Evolutionary conservation across 129 eudicot genomes (phyloP).

Genomic region (Lactuca saligna): DNA sequence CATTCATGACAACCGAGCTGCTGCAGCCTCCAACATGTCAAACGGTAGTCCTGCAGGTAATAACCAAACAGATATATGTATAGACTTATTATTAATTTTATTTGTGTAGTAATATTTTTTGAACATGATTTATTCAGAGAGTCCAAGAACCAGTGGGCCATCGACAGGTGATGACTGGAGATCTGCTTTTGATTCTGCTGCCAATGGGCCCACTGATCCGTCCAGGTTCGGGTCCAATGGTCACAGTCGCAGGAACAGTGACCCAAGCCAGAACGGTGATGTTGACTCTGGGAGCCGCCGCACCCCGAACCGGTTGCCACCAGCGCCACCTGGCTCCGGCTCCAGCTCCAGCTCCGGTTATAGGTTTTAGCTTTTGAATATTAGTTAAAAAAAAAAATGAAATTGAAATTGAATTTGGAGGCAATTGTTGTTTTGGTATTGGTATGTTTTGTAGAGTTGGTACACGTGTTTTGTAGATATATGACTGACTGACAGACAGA

Average conservation of each 20-base stretch:
- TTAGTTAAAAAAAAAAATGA: slow-evolving; percentile 24
- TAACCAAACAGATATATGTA: background rate
- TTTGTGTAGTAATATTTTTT: no score
- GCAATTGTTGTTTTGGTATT: slow-evolving; percentile 41
- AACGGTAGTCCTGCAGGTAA: slow-evolving; percentile 73
- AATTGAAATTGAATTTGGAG: slow-evolving; percentile 30
- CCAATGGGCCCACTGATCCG: slow-evolving; percentile 68
- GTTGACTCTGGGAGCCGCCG: slow-evolving; percentile 66
- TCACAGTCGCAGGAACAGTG: slow-evolving; percentile 81
- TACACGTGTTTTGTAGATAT: slow-evolving; percentile 27
- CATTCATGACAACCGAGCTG: slow-evolving; percentile 88
- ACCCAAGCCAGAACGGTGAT: slow-evolving; percentile 80
- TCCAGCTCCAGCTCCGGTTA: slow-evolving; percentile 47
- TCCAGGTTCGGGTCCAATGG: slow-evolving; percentile 68
- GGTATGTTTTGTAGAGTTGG: slow-evolving; percentile 31
- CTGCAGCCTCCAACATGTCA: slow-evolving; percentile 75
- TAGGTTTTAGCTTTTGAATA: slow-evolving; percentile 42
- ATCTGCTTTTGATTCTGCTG: slow-evolving; percentile 96
- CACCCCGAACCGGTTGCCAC: slow-evolving; percentile 91
- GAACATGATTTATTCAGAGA: slow-evolving; percentile 10
- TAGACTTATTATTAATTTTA: no score
- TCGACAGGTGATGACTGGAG: slow-evolving; percentile 94
- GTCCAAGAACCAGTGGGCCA: slow-evolving; percentile 56
- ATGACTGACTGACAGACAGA: slow-evolving; percentile 5
- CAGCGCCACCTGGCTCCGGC: slow-evolving; percentile 71